Percentiles rank a stretch among this genome's conserved stretches.
These are phyloP conservation scores for Ceratobasidium sp. DNA, from an alignment of 1,284 basidiomycete genomes.

Conservation along the genomic window DNA sequence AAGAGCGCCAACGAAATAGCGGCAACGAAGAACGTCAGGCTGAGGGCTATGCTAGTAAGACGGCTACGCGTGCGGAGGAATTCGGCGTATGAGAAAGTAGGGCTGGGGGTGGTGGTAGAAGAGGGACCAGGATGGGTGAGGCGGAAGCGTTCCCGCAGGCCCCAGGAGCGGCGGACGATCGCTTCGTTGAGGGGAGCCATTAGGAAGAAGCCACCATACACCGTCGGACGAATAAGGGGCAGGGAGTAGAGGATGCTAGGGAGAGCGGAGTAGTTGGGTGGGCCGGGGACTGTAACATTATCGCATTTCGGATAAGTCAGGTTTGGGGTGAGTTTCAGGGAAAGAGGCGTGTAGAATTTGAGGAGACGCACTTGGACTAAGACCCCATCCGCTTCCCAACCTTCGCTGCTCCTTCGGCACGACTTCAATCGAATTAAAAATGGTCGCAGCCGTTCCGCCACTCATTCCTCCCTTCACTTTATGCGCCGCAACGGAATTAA, in stretches of 20 bases:
- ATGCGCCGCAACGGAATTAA: slow-evolving; percentile 65
- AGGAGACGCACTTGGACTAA: slow-evolving; percentile 69
- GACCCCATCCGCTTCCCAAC: slow-evolving; percentile 61
- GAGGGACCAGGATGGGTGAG: slow-evolving; percentile 15
- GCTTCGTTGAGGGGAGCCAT: slow-evolving; percentile 75
- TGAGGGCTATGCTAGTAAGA: slow-evolving; percentile 62
- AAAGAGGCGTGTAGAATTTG: slow-evolving; percentile 48
- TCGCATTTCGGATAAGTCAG: neutral
- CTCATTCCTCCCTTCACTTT: slow-evolving; percentile 68
- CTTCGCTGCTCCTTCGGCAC: slow-evolving; percentile 61
- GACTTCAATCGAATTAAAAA: slow-evolving; percentile 64
- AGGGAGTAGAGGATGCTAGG: slow-evolving; percentile 63
- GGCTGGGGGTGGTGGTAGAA: neutral
- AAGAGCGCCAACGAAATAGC: slow-evolving; percentile 53
- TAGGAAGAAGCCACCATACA: slow-evolving; percentile 71
- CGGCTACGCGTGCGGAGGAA: slow-evolving; percentile 65
- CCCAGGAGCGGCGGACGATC: slow-evolving; percentile 84
- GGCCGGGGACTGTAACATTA: slow-evolving; percentile 17
- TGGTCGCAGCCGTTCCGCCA: slow-evolving; percentile 76
- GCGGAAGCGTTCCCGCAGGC: slow-evolving; percentile 62
- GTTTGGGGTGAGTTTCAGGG: slow-evolving; percentile 40
- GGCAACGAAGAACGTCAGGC: slow-evolving; percentile 58
- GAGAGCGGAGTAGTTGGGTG: slow-evolving; percentile 59
- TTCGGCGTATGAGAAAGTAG: slow-evolving; percentile 78
- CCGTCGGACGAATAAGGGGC: slow-evolving; percentile 62